A percentile compares a stretch with the other conserved stretches of the same genome.
Evolutionary conservation across 805 yeast species (phyloP).

Genomic region (Ogataea degrootiae): DNA sequence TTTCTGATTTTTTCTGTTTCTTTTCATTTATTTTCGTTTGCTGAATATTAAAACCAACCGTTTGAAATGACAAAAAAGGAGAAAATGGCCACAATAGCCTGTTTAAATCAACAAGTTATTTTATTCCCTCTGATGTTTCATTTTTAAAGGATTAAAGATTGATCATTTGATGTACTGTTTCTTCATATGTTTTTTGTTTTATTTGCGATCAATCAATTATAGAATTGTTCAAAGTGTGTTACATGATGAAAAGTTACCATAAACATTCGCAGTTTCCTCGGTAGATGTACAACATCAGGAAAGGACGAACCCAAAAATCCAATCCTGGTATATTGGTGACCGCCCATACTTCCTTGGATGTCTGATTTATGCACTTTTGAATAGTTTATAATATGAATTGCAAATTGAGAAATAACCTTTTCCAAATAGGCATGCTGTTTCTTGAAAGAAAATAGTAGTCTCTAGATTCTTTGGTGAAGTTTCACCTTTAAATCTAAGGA

Average conservation of each 20-base stretch:
- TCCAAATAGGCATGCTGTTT: background rate
- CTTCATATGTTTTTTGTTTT: slow-evolving; percentile 3
- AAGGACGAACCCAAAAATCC: slow-evolving; percentile 55
- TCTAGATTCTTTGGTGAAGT: slow-evolving; percentile 1
- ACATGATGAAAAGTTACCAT: slow-evolving; percentile 72
- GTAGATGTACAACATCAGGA: slow-evolving; percentile 64
- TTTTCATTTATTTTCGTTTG: background rate
- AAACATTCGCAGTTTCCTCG: slow-evolving; percentile 96
- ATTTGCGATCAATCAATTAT: background rate
- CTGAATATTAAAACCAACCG: no score
- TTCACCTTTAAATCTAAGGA: background rate
- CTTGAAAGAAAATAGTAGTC: background rate
- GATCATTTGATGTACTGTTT: slow-evolving; percentile 4
- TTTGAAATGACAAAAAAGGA: no score
- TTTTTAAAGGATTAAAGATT: slow-evolving; percentile 3
- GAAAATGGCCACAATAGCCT: no score
- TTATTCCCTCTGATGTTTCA: background rate
- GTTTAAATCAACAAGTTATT: no score
- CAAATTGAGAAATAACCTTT: background rate
- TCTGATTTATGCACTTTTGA: slow-evolving; percentile 48
- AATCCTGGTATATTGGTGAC: slow-evolving; percentile 74
- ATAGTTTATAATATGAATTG: no score
- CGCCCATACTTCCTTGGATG: slow-evolving; percentile 91
- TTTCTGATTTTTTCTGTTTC: slow-evolving; percentile 44
- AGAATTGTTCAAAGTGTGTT: slow-evolving; percentile 5